phyloP scores from a whole-genome alignment of 2,329 filamentous ascomycete genomes.

The Biscogniauxia marginata region DNA sequence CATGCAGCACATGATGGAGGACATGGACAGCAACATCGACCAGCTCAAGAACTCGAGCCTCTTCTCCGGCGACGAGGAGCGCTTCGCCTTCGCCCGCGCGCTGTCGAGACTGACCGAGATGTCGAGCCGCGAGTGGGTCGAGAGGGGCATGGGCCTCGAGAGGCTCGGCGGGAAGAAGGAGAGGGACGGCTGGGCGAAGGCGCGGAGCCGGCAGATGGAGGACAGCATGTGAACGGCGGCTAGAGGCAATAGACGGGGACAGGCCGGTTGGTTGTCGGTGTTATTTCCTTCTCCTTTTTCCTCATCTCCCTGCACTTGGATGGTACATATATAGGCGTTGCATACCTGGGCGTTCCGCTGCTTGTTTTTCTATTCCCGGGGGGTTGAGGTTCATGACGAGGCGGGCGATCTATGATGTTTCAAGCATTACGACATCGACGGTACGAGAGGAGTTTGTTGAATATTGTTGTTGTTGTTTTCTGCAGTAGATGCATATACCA shows the following conservation, averaged over 20 bases:
- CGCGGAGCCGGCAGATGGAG: constrained; percentile 66
- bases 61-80: constrained; percentile 93
- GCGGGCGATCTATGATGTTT: not conserved
- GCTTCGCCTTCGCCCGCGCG: constrained; percentile 92
- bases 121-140: constrained; percentile 93
- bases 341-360: not conserved
- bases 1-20: constrained; percentile 82
- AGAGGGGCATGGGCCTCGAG: constrained; percentile 71
- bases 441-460: not conserved
- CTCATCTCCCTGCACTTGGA: not conserved
- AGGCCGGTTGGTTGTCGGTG: not conserved
- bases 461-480: not conserved
- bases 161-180: constrained; percentile 63
- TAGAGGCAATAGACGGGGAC: not conserved
- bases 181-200: constrained; percentile 63
- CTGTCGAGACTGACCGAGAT: constrained; percentile 84
- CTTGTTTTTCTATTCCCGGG: not conserved
- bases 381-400: not conserved
- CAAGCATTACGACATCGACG: not conserved
- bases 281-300: not conserved
- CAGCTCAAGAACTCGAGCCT: constrained; percentile 82
- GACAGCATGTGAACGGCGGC: constrained; percentile 56
- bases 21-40: constrained; percentile 79
- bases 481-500: not conserved
- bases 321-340: not conserved